Base-by-base conservation (phyloP, 1,284 basidiomycete species). In the Schizophyllum amplum region DNA sequence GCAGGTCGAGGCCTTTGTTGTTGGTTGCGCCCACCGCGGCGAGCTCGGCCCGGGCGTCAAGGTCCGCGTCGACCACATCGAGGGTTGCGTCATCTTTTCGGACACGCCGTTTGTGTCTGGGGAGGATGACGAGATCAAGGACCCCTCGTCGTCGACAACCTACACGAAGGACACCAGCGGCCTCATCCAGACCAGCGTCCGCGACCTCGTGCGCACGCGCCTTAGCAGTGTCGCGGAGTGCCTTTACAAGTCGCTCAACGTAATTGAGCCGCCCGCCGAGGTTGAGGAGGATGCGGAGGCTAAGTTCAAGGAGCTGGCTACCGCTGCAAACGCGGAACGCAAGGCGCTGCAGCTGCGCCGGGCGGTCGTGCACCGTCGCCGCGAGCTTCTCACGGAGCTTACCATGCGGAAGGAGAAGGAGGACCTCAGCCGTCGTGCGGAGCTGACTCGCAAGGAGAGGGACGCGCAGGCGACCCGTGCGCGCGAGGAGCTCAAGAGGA, bases 1-100 rank as follows among this genome's bases (percentile, higher is more conserved):
- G 60, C 86, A 90, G 67, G 81, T 94, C 58, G 94, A 97, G 70
- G 88, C 91, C 24, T 98, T 97, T 73, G 77, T 98, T 63, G 94
- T 98, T 86, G 88, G 88, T 56, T 94, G 92, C 59, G 92, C 92
- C 59, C 86, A 91, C 60, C 84, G 89, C 15, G 93, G 94, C 49
- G 94, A 98, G 70, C 81, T 98, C 20, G 15, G 17, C 6, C n/a
- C n/a, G 6, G 48, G 48, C n/a, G 17, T 49, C 58, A 83, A 80
- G 66, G 88, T 98, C 60, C 86, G 87, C 21, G 86, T 98, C 53
- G 94, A 99, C 73, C 97, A 99, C 71, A 85, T 89, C 50, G 82
- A 82, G 9, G 90, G 93, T 47, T 87, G 86, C 61, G 87, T 99
- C 71, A 81, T 85, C 13, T 99, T 99, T 70, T 79, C 87, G 55